Percentiles rank a stretch among this genome's conserved stretches.
phyloP scores from a whole-genome alignment of 495 filamentous ascomycete species.

The Podospora anserina region DNA sequence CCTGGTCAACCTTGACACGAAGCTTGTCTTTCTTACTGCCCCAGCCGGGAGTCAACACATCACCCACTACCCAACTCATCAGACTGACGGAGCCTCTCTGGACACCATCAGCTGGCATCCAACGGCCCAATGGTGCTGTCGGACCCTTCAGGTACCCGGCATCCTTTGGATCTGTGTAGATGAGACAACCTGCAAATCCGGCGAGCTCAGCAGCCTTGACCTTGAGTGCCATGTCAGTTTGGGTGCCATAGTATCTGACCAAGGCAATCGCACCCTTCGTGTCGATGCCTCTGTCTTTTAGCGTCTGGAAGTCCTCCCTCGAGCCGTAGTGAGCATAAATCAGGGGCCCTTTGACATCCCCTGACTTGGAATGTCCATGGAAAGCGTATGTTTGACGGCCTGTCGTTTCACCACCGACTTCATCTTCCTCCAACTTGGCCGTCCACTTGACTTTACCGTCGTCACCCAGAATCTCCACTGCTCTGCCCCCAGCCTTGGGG shows the following conservation, averaged over 20 bases:
- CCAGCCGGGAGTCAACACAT: conserved; percentile 85
- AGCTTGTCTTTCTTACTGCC: conserved; percentile 68
- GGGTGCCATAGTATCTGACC: conserved; percentile 74
- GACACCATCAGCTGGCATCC: conserved; percentile 74
- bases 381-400: conserved; percentile 68
- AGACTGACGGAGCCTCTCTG: conserved; percentile 80
- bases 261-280: conserved; percentile 78
- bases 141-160: conserved; percentile 71
- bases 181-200: conserved; percentile 81
- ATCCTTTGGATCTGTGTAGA: conserved; percentile 84
- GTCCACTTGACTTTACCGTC: conserved; percentile 72
- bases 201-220: conserved; percentile 84
- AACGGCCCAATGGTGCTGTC: conserved; percentile 69
- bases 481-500: conserved; percentile 69
- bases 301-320: conserved; percentile 69
- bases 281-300: conserved; percentile 68
- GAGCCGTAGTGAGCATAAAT: conserved; percentile 93
- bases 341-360: conserved; percentile 86
- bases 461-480: conserved; percentile 67
- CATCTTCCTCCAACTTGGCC: conserved; percentile 78
- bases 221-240: conserved; percentile 70
- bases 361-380: conserved; percentile 84
- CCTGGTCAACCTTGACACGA: conserved; percentile 64
- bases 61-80: conserved; percentile 78
- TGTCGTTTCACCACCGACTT: conserved; percentile 49